A percentile compares a stretch with the other conserved stretches of the same genome.
phyloP scores from a whole-genome alignment of 495 filamentous ascomycete genomes.

The Sordaria brevicollis region DNA sequence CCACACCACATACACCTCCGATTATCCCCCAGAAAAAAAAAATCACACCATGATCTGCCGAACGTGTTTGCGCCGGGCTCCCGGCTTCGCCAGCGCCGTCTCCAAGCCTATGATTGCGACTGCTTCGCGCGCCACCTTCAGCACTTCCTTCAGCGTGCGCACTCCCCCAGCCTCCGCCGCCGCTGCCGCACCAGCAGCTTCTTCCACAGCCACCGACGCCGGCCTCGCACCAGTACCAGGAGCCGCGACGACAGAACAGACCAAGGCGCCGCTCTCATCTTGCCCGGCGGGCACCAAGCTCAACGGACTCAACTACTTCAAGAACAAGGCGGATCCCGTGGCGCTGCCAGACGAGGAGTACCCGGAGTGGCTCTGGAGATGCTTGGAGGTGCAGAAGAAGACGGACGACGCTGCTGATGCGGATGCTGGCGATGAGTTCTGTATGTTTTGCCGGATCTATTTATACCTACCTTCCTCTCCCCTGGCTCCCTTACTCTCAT shows the following conservation, averaged over 20 bases:
- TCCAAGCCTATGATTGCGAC: conserved; percentile 5
- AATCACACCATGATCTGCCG: conserved; percentile 36
- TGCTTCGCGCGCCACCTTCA: conserved; percentile 13
- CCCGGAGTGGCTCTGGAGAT: conserved; percentile 81
- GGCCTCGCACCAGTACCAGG: neutral
- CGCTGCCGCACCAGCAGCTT: conserved; percentile 8
- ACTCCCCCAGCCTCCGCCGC: conserved; percentile 18
- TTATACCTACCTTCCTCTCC: neutral
- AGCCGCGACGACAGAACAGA: conserved; percentile 1
- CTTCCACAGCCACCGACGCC: conserved; percentile 1
- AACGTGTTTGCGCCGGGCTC: conserved; percentile 31
- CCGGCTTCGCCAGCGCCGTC: conserved; percentile 12
- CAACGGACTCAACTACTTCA: conserved; percentile 79
- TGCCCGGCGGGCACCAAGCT: conserved; percentile 63
- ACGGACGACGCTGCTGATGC: conserved; percentile 23
- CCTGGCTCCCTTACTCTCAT: neutral
- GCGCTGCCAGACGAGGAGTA: conserved; percentile 79
- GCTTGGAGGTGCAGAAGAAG: conserved; percentile 51
- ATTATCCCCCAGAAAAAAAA: neutral
- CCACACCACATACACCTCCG: conserved; percentile 1
- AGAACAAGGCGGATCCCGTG: conserved; percentile 55
- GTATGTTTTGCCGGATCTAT: conserved; percentile 51
- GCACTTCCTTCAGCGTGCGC: conserved; percentile 16
- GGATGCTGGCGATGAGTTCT: conserved; percentile 55
- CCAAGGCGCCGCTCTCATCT: conserved; percentile 20